Evolutionary conservation across 169 alveolate genomes (phyloP).

Genomic region (Plasmodium falciparum): DNA sequence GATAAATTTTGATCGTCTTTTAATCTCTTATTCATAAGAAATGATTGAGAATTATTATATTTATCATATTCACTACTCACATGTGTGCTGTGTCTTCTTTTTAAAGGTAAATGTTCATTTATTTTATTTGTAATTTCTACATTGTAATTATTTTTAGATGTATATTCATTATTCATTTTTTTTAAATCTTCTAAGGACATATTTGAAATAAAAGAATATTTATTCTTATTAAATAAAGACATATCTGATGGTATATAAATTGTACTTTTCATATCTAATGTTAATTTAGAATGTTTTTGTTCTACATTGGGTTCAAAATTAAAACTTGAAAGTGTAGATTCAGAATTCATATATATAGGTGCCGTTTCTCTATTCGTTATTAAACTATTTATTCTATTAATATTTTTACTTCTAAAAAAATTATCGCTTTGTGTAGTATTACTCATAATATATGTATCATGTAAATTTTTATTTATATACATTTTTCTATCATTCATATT

Average conservation of each 20-base stretch:
- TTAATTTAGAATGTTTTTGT: slow-evolving; percentile 5
- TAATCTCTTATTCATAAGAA: slow-evolving; percentile 12
- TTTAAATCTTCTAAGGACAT: background rate
- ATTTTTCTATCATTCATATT: background rate
- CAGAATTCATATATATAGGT: slow-evolving; percentile 48
- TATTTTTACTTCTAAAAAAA: slow-evolving; percentile 12
- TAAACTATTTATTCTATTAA: slow-evolving; percentile 26
- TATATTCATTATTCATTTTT: background rate
- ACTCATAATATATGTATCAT: slow-evolving; percentile 60
- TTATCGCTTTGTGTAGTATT: slow-evolving; percentile 52
- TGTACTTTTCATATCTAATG: background rate
- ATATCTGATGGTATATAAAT: too few relatives aligned
- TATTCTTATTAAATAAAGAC: background rate
- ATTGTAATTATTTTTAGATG: background rate
- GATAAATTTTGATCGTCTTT: background rate
- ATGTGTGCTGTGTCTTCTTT: slow-evolving; percentile 68
- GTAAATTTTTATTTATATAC: background rate
- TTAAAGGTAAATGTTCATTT: slow-evolving; percentile 6
- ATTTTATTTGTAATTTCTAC: background rate
- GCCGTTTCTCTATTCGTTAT: slow-evolving; percentile 34
- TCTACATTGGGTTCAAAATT: slow-evolving; percentile 50
- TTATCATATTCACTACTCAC: slow-evolving; percentile 31
- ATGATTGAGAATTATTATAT: slow-evolving; percentile 24
- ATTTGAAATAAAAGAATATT: slow-evolving; percentile 12
- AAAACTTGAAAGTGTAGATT: slow-evolving; percentile 62